Conservation (phyloP, 2,329 filamentous ascomycete species). For the Acarospora socialis region DNA sequence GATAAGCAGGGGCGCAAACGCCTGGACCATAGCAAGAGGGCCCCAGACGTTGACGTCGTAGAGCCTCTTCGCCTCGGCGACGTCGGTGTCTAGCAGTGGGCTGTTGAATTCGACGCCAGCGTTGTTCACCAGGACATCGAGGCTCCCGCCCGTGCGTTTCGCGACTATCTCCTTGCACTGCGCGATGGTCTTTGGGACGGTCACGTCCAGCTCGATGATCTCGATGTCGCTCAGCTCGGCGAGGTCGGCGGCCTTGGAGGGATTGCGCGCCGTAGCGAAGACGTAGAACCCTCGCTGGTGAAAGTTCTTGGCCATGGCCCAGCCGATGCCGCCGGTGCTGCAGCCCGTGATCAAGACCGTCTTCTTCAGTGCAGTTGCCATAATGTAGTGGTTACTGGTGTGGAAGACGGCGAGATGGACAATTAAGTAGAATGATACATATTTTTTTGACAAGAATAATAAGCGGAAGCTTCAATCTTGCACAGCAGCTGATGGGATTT, state of each 20-base stretch:
- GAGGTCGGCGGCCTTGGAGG: constrained; percentile 7
- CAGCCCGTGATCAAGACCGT: constrained; percentile 6
- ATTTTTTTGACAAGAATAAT: too few species aligned
- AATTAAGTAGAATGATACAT: too few species aligned
- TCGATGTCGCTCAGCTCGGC: constrained; percentile 17
- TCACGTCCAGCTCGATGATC: constrained; percentile 22
- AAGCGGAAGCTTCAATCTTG: too few species aligned
- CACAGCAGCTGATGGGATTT: too few species aligned
- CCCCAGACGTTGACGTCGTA: constrained; percentile 24
- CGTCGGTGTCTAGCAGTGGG: constrained; percentile 17
- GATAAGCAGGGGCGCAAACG: constrained; percentile 17
- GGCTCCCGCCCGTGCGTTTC: constrained; percentile 19
- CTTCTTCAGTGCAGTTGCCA: too few species aligned
- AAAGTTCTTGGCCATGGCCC: constrained; percentile 1
- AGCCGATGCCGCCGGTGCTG: constrained; percentile 2
- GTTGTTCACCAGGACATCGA: constrained; percentile 35
- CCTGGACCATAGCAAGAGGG: constrained; percentile 17
- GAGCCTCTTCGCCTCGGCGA: constrained; percentile 16
- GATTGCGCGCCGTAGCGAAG: constrained; percentile 5
- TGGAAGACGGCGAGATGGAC: too few species aligned
- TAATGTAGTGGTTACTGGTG: too few species aligned
- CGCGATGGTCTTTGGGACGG: constrained; percentile 16
- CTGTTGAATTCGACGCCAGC: constrained; percentile 28
- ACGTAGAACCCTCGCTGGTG: constrained; percentile 1
- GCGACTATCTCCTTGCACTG: constrained; percentile 20